Evolutionary conservation across 495 filamentous ascomycete species (phyloP).

Genomic region (Chaetomium cochliodes): DNA sequence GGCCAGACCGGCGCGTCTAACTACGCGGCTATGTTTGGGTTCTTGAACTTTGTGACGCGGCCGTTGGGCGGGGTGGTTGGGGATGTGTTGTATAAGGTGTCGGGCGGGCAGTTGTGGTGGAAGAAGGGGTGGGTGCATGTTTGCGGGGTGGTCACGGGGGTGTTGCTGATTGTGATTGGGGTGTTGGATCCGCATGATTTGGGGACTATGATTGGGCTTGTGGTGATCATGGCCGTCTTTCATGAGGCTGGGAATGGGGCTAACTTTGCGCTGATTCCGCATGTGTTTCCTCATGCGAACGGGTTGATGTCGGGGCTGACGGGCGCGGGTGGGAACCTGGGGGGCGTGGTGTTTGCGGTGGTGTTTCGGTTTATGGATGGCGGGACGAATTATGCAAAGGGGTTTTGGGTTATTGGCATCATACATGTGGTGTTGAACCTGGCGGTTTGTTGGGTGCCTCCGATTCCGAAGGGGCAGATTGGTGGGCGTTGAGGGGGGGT

Average conservation of each 20-base stretch:
- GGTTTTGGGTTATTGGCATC: slow-evolving; percentile 76
- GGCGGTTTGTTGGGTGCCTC: slow-evolving; percentile 65
- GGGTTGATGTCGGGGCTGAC: slow-evolving; percentile 72
- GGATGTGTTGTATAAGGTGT: slow-evolving; percentile 67
- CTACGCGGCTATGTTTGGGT: slow-evolving; percentile 89
- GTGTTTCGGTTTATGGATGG: slow-evolving; percentile 72
- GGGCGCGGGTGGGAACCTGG: slow-evolving; percentile 78
- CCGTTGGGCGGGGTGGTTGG: slow-evolving; percentile 71
- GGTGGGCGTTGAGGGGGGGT: slow-evolving; percentile 14
- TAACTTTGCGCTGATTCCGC: slow-evolving; percentile 81
- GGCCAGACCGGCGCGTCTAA: slow-evolving; percentile 69
- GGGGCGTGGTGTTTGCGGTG: slow-evolving; percentile 81
- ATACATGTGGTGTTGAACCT: slow-evolving; percentile 66
- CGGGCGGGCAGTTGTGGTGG: slow-evolving; percentile 59
- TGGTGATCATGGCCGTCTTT: slow-evolving; percentile 73
- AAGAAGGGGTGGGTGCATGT: slow-evolving; percentile 73
- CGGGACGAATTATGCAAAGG: slow-evolving; percentile 61
- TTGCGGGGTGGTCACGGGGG: slow-evolving; percentile 63
- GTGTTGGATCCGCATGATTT: slow-evolving; percentile 57
- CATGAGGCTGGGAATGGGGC: slow-evolving; percentile 81
- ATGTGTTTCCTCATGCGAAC: slow-evolving; percentile 71
- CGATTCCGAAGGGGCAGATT: slow-evolving; percentile 57
- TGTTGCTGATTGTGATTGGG: slow-evolving; percentile 70
- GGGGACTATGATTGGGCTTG: slow-evolving; percentile 71
- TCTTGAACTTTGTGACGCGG: slow-evolving; percentile 75